phyloP scores from a whole-genome alignment of 1,284 basidiomycete genomes.

The Heterobasidion occidentale region DNA sequence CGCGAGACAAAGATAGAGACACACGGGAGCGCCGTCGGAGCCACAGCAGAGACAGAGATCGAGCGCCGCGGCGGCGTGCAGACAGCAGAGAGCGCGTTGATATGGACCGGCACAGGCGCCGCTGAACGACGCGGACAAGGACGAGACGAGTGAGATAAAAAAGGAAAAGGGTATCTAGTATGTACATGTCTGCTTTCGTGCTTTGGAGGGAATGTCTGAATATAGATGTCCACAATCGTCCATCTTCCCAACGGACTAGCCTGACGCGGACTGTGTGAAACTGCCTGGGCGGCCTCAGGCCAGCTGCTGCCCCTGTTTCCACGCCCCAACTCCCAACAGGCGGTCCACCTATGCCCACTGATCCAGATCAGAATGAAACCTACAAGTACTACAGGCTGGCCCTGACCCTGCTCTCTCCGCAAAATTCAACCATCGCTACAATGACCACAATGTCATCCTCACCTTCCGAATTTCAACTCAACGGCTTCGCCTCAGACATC shows the following conservation, averaged over 20 bases:
- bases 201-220: background rate
- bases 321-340: background rate
- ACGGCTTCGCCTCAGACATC: background rate
- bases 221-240: background rate
- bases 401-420: background rate
- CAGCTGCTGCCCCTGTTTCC: background rate
- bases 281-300: background rate
- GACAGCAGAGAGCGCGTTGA: slow-evolving; percentile 15
- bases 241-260: background rate
- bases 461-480: background rate
- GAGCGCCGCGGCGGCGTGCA: slow-evolving; percentile 8
- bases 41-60: slow-evolving; percentile 13
- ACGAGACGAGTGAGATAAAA: no score
- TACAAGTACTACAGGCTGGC: background rate
- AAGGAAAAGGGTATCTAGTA: background rate
- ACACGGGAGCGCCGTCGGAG: slow-evolving; percentile 6
- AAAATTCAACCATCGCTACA: background rate
- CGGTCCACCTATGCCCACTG: background rate
- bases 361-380: background rate
- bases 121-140: background rate
- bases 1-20: background rate
- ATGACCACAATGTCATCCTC: background rate
- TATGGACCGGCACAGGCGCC: slow-evolving; percentile 16
- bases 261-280: no score
- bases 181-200: slow-evolving; percentile 1